These are phyloP conservation scores for Leccinum imitatum DNA, from an alignment of 768 basidiomycete species.

Conservation along the genomic window DNA sequence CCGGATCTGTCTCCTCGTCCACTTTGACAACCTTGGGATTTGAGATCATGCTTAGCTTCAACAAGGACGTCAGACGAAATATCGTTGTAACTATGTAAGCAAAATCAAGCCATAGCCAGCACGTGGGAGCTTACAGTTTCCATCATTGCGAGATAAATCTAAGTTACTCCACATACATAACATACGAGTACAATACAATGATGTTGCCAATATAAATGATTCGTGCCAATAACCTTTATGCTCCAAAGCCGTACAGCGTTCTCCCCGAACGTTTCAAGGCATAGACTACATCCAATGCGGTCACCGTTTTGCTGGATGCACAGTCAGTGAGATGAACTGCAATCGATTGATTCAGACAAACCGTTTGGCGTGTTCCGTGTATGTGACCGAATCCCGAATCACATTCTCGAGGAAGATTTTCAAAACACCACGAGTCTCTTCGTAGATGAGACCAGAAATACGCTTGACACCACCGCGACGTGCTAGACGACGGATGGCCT, in stretches of 20 bases:
- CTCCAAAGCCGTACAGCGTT: conserved; percentile 81
- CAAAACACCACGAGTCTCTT: conserved; percentile 88
- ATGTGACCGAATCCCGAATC: conserved; percentile 86
- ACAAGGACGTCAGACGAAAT: neutral
- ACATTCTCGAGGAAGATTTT: conserved; percentile 84
- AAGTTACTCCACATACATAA: neutral
- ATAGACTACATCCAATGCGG: conserved; percentile 83
- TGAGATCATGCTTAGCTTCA: conserved; percentile 19
- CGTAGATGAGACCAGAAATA: conserved; percentile 82
- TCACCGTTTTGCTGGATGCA: conserved; percentile 61
- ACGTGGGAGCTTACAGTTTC: neutral
- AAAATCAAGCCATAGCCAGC: neutral
- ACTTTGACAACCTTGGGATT: conserved; percentile 13
- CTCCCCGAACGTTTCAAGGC: conserved; percentile 71
- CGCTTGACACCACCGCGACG: conserved; percentile 90
- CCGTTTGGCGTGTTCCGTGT: conserved; percentile 90
- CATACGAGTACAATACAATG: conserved; percentile 10
- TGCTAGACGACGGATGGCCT: conserved; percentile 70
- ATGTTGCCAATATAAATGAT: conserved; percentile 1
- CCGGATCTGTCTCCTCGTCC: conserved; percentile 14
- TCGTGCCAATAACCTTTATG: conserved; percentile 31
- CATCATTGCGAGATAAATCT: neutral
- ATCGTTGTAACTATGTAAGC: neutral
- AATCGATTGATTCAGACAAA: conserved; percentile 5
- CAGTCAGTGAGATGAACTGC: conserved; percentile 1